phyloP scores from a whole-genome alignment of 2,329 filamentous ascomycete species.

The Furcasterigmium sp. region DNA sequence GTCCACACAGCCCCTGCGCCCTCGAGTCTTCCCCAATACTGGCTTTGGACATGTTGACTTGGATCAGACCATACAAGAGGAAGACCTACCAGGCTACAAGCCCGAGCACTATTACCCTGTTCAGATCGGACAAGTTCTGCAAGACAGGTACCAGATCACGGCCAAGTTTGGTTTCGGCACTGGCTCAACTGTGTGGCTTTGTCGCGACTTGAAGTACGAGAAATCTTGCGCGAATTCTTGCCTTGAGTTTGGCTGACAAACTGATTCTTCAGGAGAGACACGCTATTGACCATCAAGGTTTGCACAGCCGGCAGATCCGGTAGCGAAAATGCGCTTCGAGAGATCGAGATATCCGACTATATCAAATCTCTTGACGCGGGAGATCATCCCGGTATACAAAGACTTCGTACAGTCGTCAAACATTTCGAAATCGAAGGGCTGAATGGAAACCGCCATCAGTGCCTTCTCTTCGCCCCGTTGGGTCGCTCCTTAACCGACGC shows the following conservation, averaged over 20 bases:
- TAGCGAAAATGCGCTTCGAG: slow-evolving; percentile 14
- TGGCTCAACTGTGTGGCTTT: slow-evolving; percentile 35
- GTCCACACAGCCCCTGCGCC: too few species aligned
- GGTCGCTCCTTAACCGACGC: too few species aligned
- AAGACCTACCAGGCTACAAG: slow-evolving; percentile 13
- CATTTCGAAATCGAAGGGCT: too few species aligned
- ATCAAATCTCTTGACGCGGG: slow-evolving; percentile 16
- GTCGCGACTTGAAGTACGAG: slow-evolving; percentile 21
- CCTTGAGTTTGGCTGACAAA: too few species aligned
- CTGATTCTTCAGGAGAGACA: too few species aligned
- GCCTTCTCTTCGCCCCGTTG: too few species aligned
- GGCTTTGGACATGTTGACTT: too few species aligned
- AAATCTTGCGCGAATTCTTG: not conserved
- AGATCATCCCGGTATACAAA: slow-evolving; percentile 27
- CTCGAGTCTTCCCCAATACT: too few species aligned
- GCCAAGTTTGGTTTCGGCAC: slow-evolving; percentile 35
- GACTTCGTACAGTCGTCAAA: too few species aligned
- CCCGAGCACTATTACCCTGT: slow-evolving; percentile 16
- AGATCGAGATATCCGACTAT: slow-evolving; percentile 24
- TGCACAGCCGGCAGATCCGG: not conserved
- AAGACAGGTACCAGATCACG: slow-evolving; percentile 26
- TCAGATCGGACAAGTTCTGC: slow-evolving; percentile 17
- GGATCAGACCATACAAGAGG: slow-evolving; percentile 12
- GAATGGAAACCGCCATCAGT: too few species aligned
- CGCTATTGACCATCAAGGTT: too few species aligned